Conservation (phyloP, 345 rosid genomes). For the Kandelia obovata region DNA sequence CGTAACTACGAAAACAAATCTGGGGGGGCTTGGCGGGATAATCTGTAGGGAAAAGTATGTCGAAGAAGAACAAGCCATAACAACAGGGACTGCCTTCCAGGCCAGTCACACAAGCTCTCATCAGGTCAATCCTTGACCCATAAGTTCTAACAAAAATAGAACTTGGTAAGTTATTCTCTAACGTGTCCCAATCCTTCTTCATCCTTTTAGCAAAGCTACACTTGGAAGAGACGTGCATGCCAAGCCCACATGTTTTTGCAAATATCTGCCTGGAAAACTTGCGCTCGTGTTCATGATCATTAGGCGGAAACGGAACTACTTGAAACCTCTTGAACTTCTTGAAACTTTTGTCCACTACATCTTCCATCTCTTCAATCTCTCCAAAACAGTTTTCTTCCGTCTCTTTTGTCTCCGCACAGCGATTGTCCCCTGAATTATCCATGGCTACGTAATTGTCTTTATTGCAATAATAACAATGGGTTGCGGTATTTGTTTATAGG, state of each 20-base stretch:
- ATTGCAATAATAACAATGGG: no score
- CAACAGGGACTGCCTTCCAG: constrained; percentile 19
- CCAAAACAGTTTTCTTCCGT: not conserved
- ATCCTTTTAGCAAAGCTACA: not conserved
- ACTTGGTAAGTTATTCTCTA: constrained; percentile 8
- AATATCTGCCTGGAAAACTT: not conserved
- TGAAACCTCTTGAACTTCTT: constrained; percentile 9
- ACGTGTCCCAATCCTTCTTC: not conserved
- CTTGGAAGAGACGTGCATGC: not conserved
- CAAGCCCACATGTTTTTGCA: not conserved
- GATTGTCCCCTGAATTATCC: no score
- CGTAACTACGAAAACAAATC: not conserved
- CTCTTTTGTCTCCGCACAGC: no score
- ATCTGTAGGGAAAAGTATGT: constrained; percentile 2
- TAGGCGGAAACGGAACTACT: not conserved
- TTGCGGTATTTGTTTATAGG: no score
- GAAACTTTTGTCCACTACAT: constrained; percentile 10
- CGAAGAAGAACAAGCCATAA: constrained; percentile 17
- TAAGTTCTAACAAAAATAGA: constrained; percentile 5
- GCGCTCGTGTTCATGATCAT: constrained; percentile 3
- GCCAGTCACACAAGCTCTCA: constrained; percentile 10
- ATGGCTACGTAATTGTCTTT: no score
- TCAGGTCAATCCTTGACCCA: constrained; percentile 5
- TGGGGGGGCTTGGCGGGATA: not conserved
- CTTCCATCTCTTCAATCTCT: constrained; percentile 20